phyloP scores from a whole-genome alignment of 2,329 filamentous ascomycete species.

The Cladosporium sp. region DNA sequence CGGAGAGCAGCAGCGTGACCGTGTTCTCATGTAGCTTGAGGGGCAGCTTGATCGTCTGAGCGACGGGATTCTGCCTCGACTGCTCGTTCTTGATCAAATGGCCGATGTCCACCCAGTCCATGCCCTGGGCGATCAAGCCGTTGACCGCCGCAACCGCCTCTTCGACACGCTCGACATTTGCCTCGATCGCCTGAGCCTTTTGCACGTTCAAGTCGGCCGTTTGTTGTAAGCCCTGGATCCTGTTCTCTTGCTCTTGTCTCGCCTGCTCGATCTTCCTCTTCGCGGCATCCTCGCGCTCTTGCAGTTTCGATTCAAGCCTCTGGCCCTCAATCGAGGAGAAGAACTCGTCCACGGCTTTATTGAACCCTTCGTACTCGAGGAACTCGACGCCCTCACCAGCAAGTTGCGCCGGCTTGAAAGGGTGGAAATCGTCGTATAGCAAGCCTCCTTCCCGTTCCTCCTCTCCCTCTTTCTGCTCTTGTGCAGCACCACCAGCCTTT shows the following conservation, averaged over 20 bases:
- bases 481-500: conserved; percentile 28
- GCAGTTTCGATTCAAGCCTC: conserved; percentile 77
- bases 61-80: conserved; percentile 74
- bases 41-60: conserved; percentile 78
- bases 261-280: conserved; percentile 83
- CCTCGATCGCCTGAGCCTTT: conserved; percentile 86
- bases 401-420: conserved; percentile 80
- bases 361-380: conserved; percentile 78
- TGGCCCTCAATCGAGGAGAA: conserved; percentile 96
- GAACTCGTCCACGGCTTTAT: conserved; percentile 91
- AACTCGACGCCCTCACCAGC: conserved; percentile 64
- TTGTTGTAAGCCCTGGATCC: conserved; percentile 77
- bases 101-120: conserved; percentile 95
- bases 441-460: conserved; percentile 41
- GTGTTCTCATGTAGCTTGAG: conserved; percentile 87
- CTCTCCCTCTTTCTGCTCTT: conserved; percentile 29
- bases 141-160: conserved; percentile 92
- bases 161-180: conserved; percentile 84
- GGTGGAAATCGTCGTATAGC: conserved; percentile 92
- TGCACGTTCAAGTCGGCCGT: conserved; percentile 77
- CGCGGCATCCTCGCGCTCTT: conserved; percentile 76
- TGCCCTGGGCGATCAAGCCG: conserved; percentile 83
- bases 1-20: conserved; percentile 73
- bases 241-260: conserved; percentile 74
- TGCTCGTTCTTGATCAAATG: conserved; percentile 86